Conservation (phyloP, 1,139 yeast species). For the Wickerhamiella infanticola region DNA sequence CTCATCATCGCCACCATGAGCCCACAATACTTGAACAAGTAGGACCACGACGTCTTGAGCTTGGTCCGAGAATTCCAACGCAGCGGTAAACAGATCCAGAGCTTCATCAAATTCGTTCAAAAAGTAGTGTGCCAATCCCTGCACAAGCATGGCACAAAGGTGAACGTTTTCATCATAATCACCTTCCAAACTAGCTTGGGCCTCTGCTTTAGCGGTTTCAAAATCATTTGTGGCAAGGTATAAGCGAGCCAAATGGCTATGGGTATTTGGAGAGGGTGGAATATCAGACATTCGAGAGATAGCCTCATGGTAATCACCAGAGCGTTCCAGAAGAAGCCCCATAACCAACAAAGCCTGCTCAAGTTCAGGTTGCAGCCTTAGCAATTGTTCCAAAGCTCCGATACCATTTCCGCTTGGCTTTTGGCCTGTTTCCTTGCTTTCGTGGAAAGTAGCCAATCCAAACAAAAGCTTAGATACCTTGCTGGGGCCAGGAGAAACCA, state of each 20-base stretch:
- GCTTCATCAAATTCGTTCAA: conserved; percentile 46
- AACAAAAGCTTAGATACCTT: conserved; percentile 60
- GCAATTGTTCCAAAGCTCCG: conserved; percentile 53
- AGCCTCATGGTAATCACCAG: conserved; percentile 35
- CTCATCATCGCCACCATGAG: conserved; percentile 45
- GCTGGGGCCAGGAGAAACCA: conserved; percentile 57
- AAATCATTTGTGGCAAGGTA: conserved; percentile 44
- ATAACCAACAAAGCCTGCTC: conserved; percentile 41
- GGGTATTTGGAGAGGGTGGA: conserved; percentile 27
- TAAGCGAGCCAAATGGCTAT: conserved; percentile 39
- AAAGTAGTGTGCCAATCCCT: conserved; percentile 59
- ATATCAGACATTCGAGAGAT: not conserved
- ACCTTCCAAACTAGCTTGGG: conserved; percentile 23
- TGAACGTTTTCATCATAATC: not conserved
- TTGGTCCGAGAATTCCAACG: conserved; percentile 40
- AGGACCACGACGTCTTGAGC: conserved; percentile 53
- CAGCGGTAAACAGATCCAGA: conserved; percentile 45
- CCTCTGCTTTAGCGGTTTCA: conserved; percentile 43
- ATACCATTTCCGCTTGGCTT: not conserved
- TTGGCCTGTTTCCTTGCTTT: not conserved
- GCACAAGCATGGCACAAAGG: conserved; percentile 22
- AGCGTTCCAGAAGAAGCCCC: conserved; percentile 42
- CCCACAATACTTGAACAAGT: conserved; percentile 65
- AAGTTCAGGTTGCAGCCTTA: conserved; percentile 52
- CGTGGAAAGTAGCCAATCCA: conserved; percentile 20